Conservation (phyloP, 1,284 basidiomycete species). For the Inonotus obliquus region DNA sequence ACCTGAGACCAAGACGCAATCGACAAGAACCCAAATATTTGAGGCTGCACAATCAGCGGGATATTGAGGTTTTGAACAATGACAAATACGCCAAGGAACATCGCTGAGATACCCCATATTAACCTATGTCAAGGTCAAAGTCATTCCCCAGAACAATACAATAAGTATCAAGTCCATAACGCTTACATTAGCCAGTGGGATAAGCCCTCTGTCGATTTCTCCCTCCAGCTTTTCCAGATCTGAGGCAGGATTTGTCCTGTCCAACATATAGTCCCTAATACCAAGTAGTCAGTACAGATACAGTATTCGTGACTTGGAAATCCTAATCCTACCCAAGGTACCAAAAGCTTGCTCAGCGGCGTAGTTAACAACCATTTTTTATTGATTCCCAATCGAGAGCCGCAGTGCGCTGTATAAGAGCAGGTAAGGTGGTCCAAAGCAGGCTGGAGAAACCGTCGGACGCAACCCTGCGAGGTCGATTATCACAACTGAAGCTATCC, state of each 20-base stretch:
- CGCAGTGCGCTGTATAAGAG: no score
- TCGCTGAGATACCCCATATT: conserved; percentile 59
- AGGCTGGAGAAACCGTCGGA: no score
- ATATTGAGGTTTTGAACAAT: conserved; percentile 68
- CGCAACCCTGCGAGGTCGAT: no score
- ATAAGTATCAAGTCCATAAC: background rate
- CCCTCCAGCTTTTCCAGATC: conserved; percentile 69
- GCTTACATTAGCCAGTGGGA: conserved; percentile 63
- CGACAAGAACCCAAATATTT: conserved; percentile 60
- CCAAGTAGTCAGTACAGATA: background rate
- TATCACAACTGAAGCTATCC: no score
- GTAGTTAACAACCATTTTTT: no score
- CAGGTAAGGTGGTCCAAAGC: no score
- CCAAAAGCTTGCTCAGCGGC: conserved; percentile 57
- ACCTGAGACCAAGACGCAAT: conserved; percentile 67
- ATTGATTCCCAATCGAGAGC: no score
- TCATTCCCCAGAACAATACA: background rate
- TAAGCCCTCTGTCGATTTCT: conserved; percentile 68
- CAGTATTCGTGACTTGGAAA: background rate
- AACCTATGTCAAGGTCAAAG: conserved; percentile 34
- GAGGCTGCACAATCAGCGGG: conserved; percentile 73
- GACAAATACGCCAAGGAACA: conserved; percentile 68
- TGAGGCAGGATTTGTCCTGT: conserved; percentile 70
- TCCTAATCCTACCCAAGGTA: conserved; percentile 53
- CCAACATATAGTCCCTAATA: conserved; percentile 62